Percentiles rank a stretch among this genome's conserved stretches.
phyloP scores from a whole-genome alignment of 202 grass and related monocot genomes.

The Bolboschoenoplectus hybrid region DNA sequence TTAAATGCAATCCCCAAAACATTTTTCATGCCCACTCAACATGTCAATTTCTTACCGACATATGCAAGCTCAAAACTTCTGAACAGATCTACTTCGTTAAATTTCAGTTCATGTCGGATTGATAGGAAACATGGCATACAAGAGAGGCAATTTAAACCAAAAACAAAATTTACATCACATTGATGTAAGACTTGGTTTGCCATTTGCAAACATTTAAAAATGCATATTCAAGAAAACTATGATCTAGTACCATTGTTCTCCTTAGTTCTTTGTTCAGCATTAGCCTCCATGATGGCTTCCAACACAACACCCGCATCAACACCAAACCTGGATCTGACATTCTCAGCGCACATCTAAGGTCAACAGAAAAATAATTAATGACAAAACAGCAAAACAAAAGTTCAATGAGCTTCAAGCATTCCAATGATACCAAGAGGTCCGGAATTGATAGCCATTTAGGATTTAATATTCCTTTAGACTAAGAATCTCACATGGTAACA shows the following conservation, averaged over 20 bases:
- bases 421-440: not conserved
- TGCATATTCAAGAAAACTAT: slow-evolving; percentile 34
- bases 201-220: slow-evolving; percentile 34
- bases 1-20: not conserved
- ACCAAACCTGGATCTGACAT: slow-evolving; percentile 63
- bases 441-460: slow-evolving; percentile 15
- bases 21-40: not conserved
- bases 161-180: slow-evolving; percentile 17
- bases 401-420: slow-evolving; percentile 30
- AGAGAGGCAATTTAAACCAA: not conserved
- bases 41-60: not conserved
- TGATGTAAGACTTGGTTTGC: not conserved
- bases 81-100: not conserved
- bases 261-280: slow-evolving; percentile 42
- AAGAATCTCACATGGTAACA: slow-evolving; percentile 1
- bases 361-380: slow-evolving; percentile 37
- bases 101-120: slow-evolving; percentile 12
- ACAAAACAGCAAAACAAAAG: slow-evolving; percentile 33
- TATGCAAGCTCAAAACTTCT: not conserved
- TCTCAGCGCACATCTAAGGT: slow-evolving; percentile 70
- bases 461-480: slow-evolving; percentile 10
- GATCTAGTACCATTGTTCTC: slow-evolving; percentile 47
- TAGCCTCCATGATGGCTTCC: slow-evolving; percentile 85
- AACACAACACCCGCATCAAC: slow-evolving; percentile 68
- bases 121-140: not conserved